Base-by-base conservation (phyloP, 306 rosid species). In the Dryas alaskensis region DNA sequence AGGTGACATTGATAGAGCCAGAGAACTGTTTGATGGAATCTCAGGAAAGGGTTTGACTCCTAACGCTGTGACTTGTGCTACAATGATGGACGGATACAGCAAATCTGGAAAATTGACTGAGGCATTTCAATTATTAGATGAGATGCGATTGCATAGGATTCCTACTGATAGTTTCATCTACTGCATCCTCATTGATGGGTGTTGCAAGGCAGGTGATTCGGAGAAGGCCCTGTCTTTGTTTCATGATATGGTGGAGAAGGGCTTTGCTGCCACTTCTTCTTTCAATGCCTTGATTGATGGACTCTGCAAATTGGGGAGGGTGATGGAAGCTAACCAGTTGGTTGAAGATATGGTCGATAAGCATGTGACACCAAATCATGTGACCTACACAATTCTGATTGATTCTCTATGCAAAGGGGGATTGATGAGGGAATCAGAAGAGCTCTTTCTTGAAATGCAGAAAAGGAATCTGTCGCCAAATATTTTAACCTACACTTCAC, bases 201-300 rank as follows among this genome's bases (percentile, higher is more conserved):
- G 81, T 69, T 81, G 87, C 81, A 83, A 75, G 73, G 70, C 69
- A 9, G 82, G 79, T 76, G 75, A 83, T 6, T 50, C 76, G 78
- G 83, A 79, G 52, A 75, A 77, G 64, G 84, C 84, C 37, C 57
- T 47, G 46, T 73, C 71, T 10, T 61, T 85, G 65, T 77, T 82
- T 71, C 74, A 52, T 16, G 86, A 73, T 46, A 73, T 81, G 75
- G 44, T 74, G 73, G 73, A 66, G 45, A 77, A 73, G 73, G 84
- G 82, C 40, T 51, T 82, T 77, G 81, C 55, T 42, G 70, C 83
- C 58, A 69, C 80, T 3, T 10, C 63, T 52, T 62, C 85, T 69
- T 79, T 82, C 73, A 86, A 86, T 67, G 74, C 83, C 7, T 60
- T 83, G 83, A 63, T 86, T 22, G 81, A 82, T 31, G 74, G 85